Conservation (phyloP, 768 basidiomycete genomes). For the Nidularia pulvinata region DNA sequence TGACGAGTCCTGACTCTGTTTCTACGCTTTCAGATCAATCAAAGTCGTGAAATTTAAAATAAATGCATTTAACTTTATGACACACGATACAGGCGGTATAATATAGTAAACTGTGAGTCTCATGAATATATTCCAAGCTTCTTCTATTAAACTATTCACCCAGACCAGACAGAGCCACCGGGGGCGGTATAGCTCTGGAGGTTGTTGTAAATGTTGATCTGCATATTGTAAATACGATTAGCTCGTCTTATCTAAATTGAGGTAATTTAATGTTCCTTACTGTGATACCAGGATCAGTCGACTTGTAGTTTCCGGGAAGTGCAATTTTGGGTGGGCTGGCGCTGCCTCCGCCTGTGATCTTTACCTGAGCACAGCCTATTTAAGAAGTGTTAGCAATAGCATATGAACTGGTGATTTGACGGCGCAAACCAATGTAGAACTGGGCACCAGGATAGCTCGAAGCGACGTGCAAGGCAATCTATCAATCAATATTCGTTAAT, state of each 20-base stretch:
- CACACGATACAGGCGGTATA: too few species aligned
- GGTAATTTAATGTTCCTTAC: slow-evolving; percentile 15
- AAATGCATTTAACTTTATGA: too few species aligned
- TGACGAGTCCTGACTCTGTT: too few species aligned
- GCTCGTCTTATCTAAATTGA: too few species aligned
- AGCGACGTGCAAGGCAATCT: slow-evolving; percentile 37
- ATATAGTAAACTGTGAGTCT: too few species aligned
- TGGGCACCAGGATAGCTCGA: slow-evolving; percentile 46
- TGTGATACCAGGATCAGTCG: slow-evolving; percentile 49
- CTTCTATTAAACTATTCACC: slow-evolving; percentile 22
- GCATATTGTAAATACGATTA: not conserved
- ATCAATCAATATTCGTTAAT: not conserved
- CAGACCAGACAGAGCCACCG: slow-evolving; percentile 36
- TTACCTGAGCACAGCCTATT: slow-evolving; percentile 47
- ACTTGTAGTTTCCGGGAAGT: slow-evolving; percentile 45
- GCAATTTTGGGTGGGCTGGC: slow-evolving; percentile 47
- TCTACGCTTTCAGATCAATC: too few species aligned
- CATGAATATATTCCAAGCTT: too few species aligned
- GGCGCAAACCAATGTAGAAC: slow-evolving; percentile 39
- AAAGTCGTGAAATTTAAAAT: too few species aligned
- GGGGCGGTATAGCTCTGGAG: slow-evolving; percentile 48
- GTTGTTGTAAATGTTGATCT: slow-evolving; percentile 58
- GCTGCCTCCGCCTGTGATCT: slow-evolving; percentile 40
- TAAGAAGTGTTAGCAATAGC: not conserved
- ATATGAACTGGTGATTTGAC: not conserved